Conservation (phyloP, 2,329 filamentous ascomycete genomes). For the Cladosporium austrohemisphaericum region DNA sequence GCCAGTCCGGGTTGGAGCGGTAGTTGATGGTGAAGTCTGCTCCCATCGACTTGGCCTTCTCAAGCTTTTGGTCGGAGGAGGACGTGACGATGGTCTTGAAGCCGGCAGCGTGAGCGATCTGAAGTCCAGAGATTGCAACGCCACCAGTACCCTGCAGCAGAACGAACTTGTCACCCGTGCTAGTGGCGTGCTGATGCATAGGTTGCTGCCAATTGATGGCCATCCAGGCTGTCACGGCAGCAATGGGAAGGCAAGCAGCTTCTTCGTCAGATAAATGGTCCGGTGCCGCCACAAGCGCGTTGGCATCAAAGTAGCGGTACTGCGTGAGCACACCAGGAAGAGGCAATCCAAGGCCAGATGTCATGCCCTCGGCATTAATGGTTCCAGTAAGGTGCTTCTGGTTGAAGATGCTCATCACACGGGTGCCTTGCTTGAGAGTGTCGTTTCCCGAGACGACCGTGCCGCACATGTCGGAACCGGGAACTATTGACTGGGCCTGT, state of each 20-base stretch:
- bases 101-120: conserved; percentile 42
- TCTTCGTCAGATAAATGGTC: conserved; percentile 57
- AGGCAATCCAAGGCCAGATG: conserved; percentile 58
- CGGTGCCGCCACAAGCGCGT: conserved; percentile 55
- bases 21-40: conserved; percentile 62
- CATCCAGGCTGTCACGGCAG: conserved; percentile 63
- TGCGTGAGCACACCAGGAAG: conserved; percentile 55
- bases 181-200: conserved; percentile 47
- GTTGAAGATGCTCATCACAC: conserved; percentile 65
- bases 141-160: conserved; percentile 45
- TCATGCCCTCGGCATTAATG: conserved; percentile 53
- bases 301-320: conserved; percentile 57
- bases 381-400: conserved; percentile 56
- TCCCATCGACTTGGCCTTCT: conserved; percentile 53
- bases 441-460: conserved; percentile 51
- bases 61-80: conserved; percentile 53
- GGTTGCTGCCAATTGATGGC: conserved; percentile 59
- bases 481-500: conserved; percentile 49
- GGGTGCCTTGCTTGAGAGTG: conserved; percentile 55
- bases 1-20: conserved; percentile 55
- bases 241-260: conserved; percentile 58
- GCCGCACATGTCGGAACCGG: conserved; percentile 69
- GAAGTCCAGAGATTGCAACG: conserved; percentile 38
- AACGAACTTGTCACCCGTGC: conserved; percentile 30
- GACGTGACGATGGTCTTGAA: conserved; percentile 56